Evolutionary conservation across 2,329 filamentous ascomycete species (phyloP).

Genomic region (Pseudogymnoascus sp.): DNA sequence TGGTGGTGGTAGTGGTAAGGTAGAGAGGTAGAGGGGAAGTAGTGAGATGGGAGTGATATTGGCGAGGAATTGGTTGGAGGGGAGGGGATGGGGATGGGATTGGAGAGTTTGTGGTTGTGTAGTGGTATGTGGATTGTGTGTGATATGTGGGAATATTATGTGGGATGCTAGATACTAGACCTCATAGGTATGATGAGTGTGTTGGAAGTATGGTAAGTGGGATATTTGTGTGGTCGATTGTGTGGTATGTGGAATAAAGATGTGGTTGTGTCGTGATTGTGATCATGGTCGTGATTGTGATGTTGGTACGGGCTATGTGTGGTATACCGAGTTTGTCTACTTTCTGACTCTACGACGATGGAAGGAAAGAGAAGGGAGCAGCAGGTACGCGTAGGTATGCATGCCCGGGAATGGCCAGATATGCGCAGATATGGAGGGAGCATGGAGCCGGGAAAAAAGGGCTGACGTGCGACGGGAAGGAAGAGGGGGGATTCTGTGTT

Average conservation of each 20-base stretch:
- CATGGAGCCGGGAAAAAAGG: background rate
- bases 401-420: no score
- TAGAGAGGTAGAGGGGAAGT: no score
- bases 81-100: no score
- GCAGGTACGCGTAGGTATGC: background rate
- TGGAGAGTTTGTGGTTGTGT: background rate
- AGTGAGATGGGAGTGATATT: background rate
- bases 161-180: no score
- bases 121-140: background rate
- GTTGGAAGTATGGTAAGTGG: background rate
- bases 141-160: no score
- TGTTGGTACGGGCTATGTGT: no score
- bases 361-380: background rate
- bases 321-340: no score
- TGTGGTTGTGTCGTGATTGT: background rate
- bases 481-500: no score
- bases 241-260: background rate
- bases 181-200: no score
- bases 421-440: background rate
- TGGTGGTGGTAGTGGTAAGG: background rate
- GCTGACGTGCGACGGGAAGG: background rate
- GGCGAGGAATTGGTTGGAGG: background rate
- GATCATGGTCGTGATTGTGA: no score
- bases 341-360: no score
- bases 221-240: background rate